phyloP scores from a whole-genome alignment of 768 basidiomycete genomes.

The Neoboletus subvelutipes region DNA sequence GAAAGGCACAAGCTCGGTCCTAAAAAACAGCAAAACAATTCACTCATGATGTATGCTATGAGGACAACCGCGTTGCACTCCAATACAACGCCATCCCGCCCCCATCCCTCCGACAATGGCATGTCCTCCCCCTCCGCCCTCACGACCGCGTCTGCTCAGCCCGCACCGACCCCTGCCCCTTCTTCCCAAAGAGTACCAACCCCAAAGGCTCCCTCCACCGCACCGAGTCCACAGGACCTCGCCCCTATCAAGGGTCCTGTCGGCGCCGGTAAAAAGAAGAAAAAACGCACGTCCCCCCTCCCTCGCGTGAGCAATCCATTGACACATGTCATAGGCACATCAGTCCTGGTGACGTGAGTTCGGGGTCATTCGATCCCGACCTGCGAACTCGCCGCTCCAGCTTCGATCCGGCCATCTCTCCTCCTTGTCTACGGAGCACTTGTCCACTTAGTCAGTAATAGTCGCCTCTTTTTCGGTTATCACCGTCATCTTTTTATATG shows the following conservation, averaged over 20 bases:
- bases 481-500: not conserved
- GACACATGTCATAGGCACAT: slow-evolving; percentile 22
- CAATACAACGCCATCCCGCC: slow-evolving; percentile 47
- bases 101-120: slow-evolving; percentile 31
- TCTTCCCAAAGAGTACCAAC: slow-evolving; percentile 24
- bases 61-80: slow-evolving; percentile 73
- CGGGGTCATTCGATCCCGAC: not conserved
- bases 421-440: not conserved
- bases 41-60: slow-evolving; percentile 76
- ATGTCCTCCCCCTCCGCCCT: slow-evolving; percentile 27
- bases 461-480: not conserved
- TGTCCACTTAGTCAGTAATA: not conserved
- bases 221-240: slow-evolving; percentile 45
- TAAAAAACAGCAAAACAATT: slow-evolving; percentile 65
- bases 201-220: slow-evolving; percentile 34
- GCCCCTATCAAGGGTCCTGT: slow-evolving; percentile 44
- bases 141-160: slow-evolving; percentile 23
- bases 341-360: slow-evolving; percentile 22
- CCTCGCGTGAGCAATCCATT: slow-evolving; percentile 1
- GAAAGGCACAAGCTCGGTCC: slow-evolving; percentile 31
- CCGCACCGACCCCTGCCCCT: slow-evolving; percentile 39
- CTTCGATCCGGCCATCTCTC: not conserved
- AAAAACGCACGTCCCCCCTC: slow-evolving; percentile 55
- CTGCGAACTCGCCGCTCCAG: not conserved
- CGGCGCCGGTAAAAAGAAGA: slow-evolving; percentile 68